Base-by-base conservation (phyloP, 2,329 filamentous ascomycete species). In the Microcyclosporella mali region DNA sequence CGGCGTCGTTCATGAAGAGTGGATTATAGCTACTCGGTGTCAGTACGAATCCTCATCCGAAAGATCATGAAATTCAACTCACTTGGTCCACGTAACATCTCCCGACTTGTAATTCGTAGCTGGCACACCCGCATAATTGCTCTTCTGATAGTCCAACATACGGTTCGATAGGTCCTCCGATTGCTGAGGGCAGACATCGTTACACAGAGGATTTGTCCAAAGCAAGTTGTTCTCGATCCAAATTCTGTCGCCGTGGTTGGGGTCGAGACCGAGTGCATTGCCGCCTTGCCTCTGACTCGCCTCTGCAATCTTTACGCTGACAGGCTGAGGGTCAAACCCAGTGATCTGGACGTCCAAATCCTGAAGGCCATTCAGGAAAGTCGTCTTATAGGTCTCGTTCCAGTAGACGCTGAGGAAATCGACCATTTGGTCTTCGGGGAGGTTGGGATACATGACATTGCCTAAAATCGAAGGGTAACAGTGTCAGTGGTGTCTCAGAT, bases 1-100 rank as follows among this genome's bases (percentile, higher is more conserved):
- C 50, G 2, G 49, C 52, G 41, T 58, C 50, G 32, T 58, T 56
- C 49, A 55, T 49, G 37, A 55, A 56, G 3, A 51, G 27, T 1
- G 51, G 51, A 27, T 47, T 50, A 40, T 51, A 51, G 12, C 21
- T 38, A 40, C 3, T 33, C 27, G n/a, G 15, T 41, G 19, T 35
- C 21, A 25, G 21, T 15, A n/a, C 15, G 40, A n/a, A 36, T 48
- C 38, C 12, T 9, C 9, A 9, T 6, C 21, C 4, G 9, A 9
- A 4, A 25, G 6, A 25, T 25, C 21, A 6, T 9, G 9, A 25
- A 9, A 25, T 25, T 9, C 6, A 25, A 25, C 21, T 25, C 9
- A 25, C 21, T 34, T 39, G 11, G 25, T 25, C 4, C 17, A 29
- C 6, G 3, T 16, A 8, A 37, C n/a, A 10, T 45, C 41, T 11